Evolutionary conservation across 176 grass and related monocot genomes (phyloP).

Genomic region (Triticum dicoccoides): DNA sequence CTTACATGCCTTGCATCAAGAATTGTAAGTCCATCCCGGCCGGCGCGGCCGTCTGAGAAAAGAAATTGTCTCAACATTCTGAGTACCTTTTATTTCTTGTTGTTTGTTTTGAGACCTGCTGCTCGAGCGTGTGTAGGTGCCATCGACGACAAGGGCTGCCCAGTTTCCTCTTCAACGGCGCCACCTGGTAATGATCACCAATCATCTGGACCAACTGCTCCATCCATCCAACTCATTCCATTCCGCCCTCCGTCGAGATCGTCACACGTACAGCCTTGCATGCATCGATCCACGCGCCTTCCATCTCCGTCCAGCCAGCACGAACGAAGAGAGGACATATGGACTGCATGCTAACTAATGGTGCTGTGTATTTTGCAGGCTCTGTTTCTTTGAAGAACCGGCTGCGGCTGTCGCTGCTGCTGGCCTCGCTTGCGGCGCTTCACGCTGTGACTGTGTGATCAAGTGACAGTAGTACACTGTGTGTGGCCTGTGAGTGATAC

Average conservation of each 20-base stretch:
- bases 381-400: not conserved
- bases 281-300: not conserved
- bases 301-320: not conserved
- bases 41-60: not conserved
- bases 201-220: not conserved
- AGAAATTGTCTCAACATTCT: too few relatives aligned
- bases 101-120: not conserved
- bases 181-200: not conserved
- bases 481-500: too few relatives aligned
- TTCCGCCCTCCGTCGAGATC: not conserved
- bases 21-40: not conserved
- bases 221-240: not conserved
- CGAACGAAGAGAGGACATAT: not conserved
- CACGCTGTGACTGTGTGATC: not conserved
- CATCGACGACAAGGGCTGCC: not conserved
- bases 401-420: not conserved
- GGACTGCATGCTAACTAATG: not conserved
- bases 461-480: too few relatives aligned
- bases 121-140: not conserved
- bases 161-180: not conserved
- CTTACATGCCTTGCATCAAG: constrained; percentile 12
- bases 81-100: not conserved
- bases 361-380: not conserved
- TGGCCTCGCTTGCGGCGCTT: not conserved
- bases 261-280: not conserved